Percentiles rank a stretch among this genome's conserved stretches.
phyloP scores from a whole-genome alignment of 768 basidiomycete genomes.

The Serendipita vermifera region DNA sequence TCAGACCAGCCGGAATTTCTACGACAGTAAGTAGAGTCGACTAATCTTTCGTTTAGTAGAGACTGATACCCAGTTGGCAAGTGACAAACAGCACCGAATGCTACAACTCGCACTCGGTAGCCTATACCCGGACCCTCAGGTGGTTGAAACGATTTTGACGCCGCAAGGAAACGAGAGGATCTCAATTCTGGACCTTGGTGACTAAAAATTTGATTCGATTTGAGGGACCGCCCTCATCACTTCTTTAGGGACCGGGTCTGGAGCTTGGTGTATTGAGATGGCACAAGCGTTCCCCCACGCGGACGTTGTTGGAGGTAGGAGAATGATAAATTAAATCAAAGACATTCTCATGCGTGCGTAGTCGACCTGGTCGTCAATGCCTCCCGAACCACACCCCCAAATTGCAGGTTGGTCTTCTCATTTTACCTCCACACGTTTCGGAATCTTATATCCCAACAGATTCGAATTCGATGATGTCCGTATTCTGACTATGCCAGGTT shows the following conservation, averaged over 20 bases:
- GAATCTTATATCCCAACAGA: background rate
- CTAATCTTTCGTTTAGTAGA: no score
- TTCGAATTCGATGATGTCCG: conserved; percentile 8
- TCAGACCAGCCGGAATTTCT: conserved; percentile 5
- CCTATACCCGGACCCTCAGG: background rate
- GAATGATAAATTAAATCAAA: no score
- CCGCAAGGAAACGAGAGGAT: no score
- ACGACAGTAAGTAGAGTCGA: conserved; percentile 1
- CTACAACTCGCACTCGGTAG: background rate
- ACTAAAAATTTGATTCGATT: background rate
- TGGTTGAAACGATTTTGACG: conserved; percentile 1
- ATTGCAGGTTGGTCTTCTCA: background rate
- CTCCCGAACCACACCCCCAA: background rate
- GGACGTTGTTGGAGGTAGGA: background rate
- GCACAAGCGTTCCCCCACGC: background rate
- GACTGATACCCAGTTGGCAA: no score
- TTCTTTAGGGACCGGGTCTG: background rate
- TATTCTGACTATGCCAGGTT: background rate
- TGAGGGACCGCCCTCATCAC: background rate
- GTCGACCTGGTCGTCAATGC: background rate
- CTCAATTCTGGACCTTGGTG: conserved; percentile 6
- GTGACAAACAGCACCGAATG: background rate
- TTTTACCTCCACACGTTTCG: background rate
- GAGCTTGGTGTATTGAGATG: background rate
- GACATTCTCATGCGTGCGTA: no score